phyloP scores from a whole-genome alignment of 371 early-diverging fungal species.

The Mortierella sp. region DNA sequence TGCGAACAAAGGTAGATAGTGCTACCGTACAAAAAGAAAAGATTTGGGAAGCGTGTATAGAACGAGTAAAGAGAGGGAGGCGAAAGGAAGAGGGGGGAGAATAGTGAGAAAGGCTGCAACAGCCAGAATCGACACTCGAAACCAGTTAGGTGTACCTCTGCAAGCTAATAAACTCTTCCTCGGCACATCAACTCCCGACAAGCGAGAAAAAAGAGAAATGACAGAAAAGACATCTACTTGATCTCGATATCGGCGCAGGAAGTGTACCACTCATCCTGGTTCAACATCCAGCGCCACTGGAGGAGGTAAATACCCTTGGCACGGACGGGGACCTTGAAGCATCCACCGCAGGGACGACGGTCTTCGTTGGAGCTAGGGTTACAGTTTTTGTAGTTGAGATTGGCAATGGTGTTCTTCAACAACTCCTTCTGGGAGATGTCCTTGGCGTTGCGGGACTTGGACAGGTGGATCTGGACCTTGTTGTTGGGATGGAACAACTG shows the following conservation, averaged over 20 bases:
- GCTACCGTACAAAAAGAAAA: not conserved
- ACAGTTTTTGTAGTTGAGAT: constrained; percentile 43
- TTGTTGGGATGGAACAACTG: constrained; percentile 18
- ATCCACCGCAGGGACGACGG: constrained; percentile 50
- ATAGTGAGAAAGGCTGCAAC: not conserved
- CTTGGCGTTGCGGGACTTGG: constrained; percentile 12
- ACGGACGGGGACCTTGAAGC: constrained; percentile 53
- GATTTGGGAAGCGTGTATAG: not conserved
- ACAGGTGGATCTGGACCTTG: constrained; percentile 38
- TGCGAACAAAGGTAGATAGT: not conserved
- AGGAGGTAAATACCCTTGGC: constrained; percentile 41
- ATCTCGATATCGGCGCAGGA: not conserved
- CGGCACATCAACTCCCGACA: not conserved
- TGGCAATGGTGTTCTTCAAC: constrained; percentile 29
- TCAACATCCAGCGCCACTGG: constrained; percentile 58
- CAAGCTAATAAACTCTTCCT: not conserved
- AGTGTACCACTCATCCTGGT: constrained; percentile 10
- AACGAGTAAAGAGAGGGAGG: not conserved
- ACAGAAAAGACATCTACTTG: not conserved
- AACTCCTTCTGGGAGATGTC: constrained; percentile 28
- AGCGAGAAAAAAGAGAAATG: not conserved
- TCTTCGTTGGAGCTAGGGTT: constrained; percentile 21
- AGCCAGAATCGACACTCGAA: not conserved
- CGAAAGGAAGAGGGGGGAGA: not conserved
- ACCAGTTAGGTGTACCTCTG: not conserved